Evolutionary conservation across 257 asterid species (phyloP).

Genomic region (Solanum etuberosum): DNA sequence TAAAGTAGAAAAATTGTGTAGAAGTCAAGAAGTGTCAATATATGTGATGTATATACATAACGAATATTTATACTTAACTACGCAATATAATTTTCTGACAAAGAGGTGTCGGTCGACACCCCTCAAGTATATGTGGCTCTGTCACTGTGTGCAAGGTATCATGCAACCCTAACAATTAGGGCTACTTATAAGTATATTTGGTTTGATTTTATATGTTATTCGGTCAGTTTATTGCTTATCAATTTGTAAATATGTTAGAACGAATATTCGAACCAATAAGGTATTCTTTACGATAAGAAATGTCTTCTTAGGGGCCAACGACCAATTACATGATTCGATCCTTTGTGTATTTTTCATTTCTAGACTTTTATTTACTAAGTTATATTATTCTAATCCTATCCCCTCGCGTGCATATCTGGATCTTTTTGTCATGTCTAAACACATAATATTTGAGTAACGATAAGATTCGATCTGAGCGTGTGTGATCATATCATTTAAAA

Average conservation of each 20-base stretch:
- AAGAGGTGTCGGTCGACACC: not conserved
- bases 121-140: not conserved
- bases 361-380: not conserved
- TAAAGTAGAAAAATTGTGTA: too few species aligned
- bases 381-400: not conserved
- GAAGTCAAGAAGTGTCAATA: too few species aligned
- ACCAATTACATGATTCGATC: not conserved
- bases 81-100: too few species aligned
- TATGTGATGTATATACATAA: not conserved
- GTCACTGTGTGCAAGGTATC: not conserved
- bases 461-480: not conserved
- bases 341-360: not conserved
- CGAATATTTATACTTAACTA: not conserved
- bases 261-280: not conserved
- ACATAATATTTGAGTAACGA: not conserved
- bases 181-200: not conserved
- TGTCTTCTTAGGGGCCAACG: not conserved
- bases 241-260: not conserved
- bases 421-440: not conserved
- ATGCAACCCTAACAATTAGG: not conserved
- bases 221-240: too few species aligned
- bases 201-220: not conserved
- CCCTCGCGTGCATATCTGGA: not conserved
- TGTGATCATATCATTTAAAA: not conserved
- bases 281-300: not conserved